Base-by-base conservation (phyloP, 2,329 filamentous ascomycete genomes). In the Aspergillus japonicus region DNA sequence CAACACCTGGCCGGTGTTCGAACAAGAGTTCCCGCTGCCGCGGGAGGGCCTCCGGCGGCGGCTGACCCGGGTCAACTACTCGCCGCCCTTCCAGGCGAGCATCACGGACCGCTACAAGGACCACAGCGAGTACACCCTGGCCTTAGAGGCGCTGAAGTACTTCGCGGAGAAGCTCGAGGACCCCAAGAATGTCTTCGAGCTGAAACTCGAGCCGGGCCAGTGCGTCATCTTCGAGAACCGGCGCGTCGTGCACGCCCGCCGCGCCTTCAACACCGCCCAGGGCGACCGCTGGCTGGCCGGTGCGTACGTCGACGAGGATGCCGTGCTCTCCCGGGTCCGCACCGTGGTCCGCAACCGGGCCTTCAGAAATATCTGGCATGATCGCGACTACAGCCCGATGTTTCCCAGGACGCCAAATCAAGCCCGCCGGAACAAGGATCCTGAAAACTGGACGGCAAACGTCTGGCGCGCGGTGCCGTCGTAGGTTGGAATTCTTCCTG, bases 201-300 rank as follows among this genome's bases (percentile, higher is more conserved):
- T 89, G 60, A 89, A 89, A 75, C 80, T 97, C 74, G 80, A 86
- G 56, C 87, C 90, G 4, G 95, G 94, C 3, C 90, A 96, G 70
- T 96, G 92, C 71, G 92, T 93, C 12, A 83, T 99, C n/a, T 98
- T 99, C 71, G 89, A 96, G 73, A 98, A 98, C 71, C 78, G 87
- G 60, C 83, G 94, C 19, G 82, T 96, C n/a, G 75, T 96, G 71
- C 95, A 98, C 78, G 94, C 92, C 0, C 82, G 95, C 4, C 83
- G 81, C 16, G 85, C 87, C 31, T 98, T 98, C 75, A 87, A 94
- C 59, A 70, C 72, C 21, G 60, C 59, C 3, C 81, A 82, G 6
- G 90, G 90, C 0, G 83, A 87, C 62, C 82, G 94, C 55, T 96
- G 91, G 90, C 77, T 98, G 57, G 90, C 91, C 67, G 95, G 95